These are phyloP conservation scores for Dictyostelium discoideum DNA, from an alignment of 78 protist species.

Conservation along the genomic window dicty_2.7 NC_007090.3:1237001-1237500, in stretches of 20 bases:
- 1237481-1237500: not conserved
- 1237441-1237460: conserved; percentile 52
- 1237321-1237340: conserved; percentile 39
- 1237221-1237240: not conserved
- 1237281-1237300: not conserved
- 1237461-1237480: conserved; percentile 19
- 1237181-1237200: not conserved
- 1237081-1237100: conserved; percentile 41
- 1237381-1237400: conserved; percentile 24
- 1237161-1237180: not conserved
- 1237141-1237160: not conserved
- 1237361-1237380: conserved; percentile 33
- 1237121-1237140: not conserved
- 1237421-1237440: not conserved
- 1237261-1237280: not conserved
- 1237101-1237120: not conserved
- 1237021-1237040: not conserved
- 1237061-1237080: conserved; percentile 57
- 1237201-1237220: not conserved
- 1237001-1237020: not conserved
- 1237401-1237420: not conserved
- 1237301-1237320: conserved; percentile 33
- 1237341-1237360: conserved; percentile 80
- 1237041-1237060: not conserved
- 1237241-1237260: not conserved